Conservation (phyloP, 805 yeast species). For the Saccharomycopsis schoenii region DNA sequence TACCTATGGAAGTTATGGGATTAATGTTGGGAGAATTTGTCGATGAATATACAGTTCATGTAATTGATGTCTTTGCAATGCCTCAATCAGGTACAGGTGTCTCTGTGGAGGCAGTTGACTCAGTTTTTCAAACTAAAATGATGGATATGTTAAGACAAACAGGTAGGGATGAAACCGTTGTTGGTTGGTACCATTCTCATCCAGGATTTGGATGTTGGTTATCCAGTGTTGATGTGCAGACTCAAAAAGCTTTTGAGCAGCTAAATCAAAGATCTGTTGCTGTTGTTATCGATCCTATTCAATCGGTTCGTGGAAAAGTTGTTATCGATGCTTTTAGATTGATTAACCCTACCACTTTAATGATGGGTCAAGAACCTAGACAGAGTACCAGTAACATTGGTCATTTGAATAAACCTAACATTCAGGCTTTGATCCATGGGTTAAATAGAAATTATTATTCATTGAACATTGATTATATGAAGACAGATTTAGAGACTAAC, state of each 20-base stretch:
- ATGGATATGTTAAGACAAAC: slow-evolving; percentile 99
- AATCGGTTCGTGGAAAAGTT: slow-evolving; percentile 96
- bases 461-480: slow-evolving; percentile 86
- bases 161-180: slow-evolving; percentile 98
- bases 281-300: slow-evolving; percentile 97
- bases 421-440: slow-evolving; percentile 95
- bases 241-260: slow-evolving; percentile 96
- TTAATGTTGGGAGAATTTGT: slow-evolving; percentile 97
- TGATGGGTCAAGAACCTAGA: slow-evolving; percentile 97
- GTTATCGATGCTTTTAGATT: slow-evolving; percentile 97
- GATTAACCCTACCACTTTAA: slow-evolving; percentile 74
- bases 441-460: slow-evolving; percentile 95
- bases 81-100: slow-evolving; percentile 99
- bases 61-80: slow-evolving; percentile 98
- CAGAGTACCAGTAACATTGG: slow-evolving; percentile 96
- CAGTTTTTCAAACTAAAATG: slow-evolving; percentile 97
- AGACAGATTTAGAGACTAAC: slow-evolving; percentile 83
- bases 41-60: slow-evolving; percentile 94
- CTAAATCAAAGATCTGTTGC: slow-evolving; percentile 94
- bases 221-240: slow-evolving; percentile 92
- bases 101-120: slow-evolving; percentile 97
- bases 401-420: slow-evolving; percentile 88
- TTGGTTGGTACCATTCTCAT: slow-evolving; percentile 99
- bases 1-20: slow-evolving; percentile 91
- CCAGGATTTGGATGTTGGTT: slow-evolving; percentile 99